Percentiles rank a stretch among this genome's conserved stretches.
Evolutionary conservation across 129 eudicot species (phyloP).

Genomic region (Kitagawia praeruptora): DNA sequence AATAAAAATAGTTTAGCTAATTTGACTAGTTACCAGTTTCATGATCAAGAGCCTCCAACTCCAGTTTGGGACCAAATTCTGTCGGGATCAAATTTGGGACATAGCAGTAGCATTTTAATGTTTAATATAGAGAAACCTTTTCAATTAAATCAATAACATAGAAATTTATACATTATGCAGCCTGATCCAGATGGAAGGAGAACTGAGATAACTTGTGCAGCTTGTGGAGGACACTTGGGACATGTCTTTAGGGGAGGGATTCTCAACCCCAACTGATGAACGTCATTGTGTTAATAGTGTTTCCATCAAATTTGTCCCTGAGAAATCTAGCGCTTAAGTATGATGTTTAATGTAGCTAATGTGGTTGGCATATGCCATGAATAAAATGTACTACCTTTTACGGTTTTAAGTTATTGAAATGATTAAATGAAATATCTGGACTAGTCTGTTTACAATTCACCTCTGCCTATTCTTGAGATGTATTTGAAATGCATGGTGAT

Average conservation of each 20-base stretch:
- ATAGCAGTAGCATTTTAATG: no score
- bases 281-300: conserved; percentile 92
- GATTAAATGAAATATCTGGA: background rate
- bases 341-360: conserved; percentile 3
- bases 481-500: no score
- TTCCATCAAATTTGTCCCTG: conserved; percentile 67
- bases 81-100: no score
- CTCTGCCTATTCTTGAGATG: no score
- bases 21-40: no score
- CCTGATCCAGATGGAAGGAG: conserved; percentile 96
- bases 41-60: no score
- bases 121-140: no score
- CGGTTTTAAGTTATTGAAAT: background rate
- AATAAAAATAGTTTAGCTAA: no score
- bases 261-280: conserved; percentile 67
- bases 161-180: conserved; percentile 24
- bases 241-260: conserved; percentile 87
- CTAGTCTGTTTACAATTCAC: background rate
- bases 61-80: no score
- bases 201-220: conserved; percentile 91
- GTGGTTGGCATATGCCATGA: background rate
- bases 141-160: background rate
- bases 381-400: background rate
- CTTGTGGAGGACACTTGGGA: conserved; percentile 93
- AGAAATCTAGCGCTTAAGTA: conserved; percentile 19